Conservation (phyloP, 2,329 filamentous ascomycete genomes). For the Colletotrichum sp. region DNA sequence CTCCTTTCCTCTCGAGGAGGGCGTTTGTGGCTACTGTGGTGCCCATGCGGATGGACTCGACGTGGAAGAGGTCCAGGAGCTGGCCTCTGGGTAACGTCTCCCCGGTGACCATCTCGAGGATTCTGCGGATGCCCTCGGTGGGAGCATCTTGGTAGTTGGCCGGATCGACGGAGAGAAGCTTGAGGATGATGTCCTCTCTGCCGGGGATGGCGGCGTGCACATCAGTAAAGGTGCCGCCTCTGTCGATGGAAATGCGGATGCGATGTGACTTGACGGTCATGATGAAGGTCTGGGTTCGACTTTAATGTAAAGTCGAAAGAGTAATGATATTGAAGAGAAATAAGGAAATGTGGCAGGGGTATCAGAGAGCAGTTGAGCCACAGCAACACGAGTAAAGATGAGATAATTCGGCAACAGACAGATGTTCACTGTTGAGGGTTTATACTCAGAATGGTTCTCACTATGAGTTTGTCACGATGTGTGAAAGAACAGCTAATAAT, state of each 20-base stretch:
- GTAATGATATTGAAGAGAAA: not conserved
- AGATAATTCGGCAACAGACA: not conserved
- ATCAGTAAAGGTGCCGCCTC: constrained; percentile 68
- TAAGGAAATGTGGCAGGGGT: not conserved
- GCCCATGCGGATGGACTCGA: constrained; percentile 79
- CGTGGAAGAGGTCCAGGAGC: constrained; percentile 36
- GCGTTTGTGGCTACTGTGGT: constrained; percentile 82
- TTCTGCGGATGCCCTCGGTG: constrained; percentile 70
- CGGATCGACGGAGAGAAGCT: constrained; percentile 75
- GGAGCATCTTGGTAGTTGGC: constrained; percentile 76
- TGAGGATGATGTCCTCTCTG: constrained; percentile 72
- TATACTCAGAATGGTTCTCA: not conserved
- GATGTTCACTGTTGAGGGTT: not conserved
- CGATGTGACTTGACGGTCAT: constrained; percentile 29
- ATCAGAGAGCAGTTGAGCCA: not conserved
- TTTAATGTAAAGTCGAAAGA: not conserved
- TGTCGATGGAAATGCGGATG: constrained; percentile 35
- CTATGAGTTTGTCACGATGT: not conserved
- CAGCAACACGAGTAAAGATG: not conserved
- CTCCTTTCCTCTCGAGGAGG: constrained; percentile 76
- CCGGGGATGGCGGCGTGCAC: constrained; percentile 71
- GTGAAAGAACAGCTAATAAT: not conserved
- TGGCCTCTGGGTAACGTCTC: constrained; percentile 36
- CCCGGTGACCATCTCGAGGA: constrained; percentile 38
- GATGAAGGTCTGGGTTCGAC: not conserved